Evolutionary conservation across 805 yeast genomes (phyloP), one percentile per base, ranked within the genome.

Genomic region (Saccharomycopsis capsularis): DNA sequence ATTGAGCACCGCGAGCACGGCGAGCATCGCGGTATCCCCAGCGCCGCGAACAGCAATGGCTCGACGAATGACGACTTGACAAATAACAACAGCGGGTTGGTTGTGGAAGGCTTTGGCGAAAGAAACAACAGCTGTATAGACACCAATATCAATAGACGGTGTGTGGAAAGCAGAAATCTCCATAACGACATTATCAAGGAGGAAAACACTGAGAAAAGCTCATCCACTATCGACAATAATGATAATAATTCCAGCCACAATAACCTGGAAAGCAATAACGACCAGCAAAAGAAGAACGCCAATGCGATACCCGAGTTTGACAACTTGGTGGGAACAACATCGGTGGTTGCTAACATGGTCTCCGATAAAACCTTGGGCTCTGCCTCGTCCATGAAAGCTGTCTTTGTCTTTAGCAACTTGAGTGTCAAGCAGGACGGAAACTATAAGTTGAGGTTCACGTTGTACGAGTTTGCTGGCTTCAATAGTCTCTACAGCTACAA

Each of bases 351-450:
- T 7, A 52, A 46, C 24, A 52, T 52, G 55, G 55, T 52, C 11
- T 40, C 47, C 22, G 53, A 52, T 25, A 50, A 52, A 23, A 37
- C 23, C 23, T 35, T 46, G 11, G 32, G 34, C 15, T 30, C 44
- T 21, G 52, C 40, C 2, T 24, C 37, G 15, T 24, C 43, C 19
- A 50, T 47, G 51, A 47, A 47, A 27, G 56, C 56, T 16, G 52
- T 54, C 6, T 51, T 51, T 39, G 55, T 54, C 6, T 54, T 54
- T 22, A 47, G 52, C 32, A 51, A 54, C 39, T 35, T 54, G 18
- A 51, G 55, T 45, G 55, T 54, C 29, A 51, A 51, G 35, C 55
- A 51, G 22, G 56, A 54, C 16, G 56, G 56, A 4, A 45, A 46
- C 24, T 54, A 54, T 22, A 48, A 44, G 39, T 27, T 54, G 3